A percentile compares a stretch with the other conserved stretches of the same genome.
Conservation (phyloP, 257 asterid species). For the Paraleonurus japonicus region DNA sequence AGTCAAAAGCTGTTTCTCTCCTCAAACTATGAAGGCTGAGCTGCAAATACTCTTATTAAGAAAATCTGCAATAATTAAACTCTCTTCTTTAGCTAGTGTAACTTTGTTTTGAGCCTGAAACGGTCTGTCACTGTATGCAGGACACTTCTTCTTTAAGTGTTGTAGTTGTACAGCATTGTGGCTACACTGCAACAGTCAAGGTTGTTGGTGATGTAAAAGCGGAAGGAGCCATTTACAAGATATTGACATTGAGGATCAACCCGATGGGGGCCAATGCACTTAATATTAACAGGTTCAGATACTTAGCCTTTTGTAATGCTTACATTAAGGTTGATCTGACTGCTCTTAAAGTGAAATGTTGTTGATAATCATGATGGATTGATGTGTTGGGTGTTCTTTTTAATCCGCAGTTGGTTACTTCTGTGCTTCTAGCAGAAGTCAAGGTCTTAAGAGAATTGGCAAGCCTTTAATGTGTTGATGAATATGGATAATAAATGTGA, state of each 20-base stretch:
- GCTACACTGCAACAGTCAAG: slow-evolving; percentile 79
- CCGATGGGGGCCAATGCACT: slow-evolving; percentile 95
- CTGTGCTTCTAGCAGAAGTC: not conserved
- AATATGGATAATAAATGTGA: slow-evolving; percentile 3
- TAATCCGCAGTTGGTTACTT: slow-evolving; percentile 16
- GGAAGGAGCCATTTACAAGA: slow-evolving; percentile 51
- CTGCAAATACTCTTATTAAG: not conserved
- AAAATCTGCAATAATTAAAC: slow-evolving; percentile 10
- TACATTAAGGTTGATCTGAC: slow-evolving; percentile 1
- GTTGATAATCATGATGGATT: slow-evolving; percentile 18
- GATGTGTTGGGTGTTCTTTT: not conserved
- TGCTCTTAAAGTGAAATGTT: not conserved
- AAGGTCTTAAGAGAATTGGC: not conserved
- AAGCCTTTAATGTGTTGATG: not conserved
- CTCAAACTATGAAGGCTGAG: not conserved
- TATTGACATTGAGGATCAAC: slow-evolving; percentile 70
- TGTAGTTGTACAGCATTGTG: slow-evolving; percentile 77
- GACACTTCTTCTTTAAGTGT: slow-evolving; percentile 78
- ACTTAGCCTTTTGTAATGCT: slow-evolving; percentile 21
- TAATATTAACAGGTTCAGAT: slow-evolving; percentile 75
- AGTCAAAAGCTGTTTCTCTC: not conserved
- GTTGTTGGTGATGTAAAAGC: slow-evolving; percentile 59
- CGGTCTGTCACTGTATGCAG: slow-evolving; percentile 42
- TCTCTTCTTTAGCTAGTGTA: slow-evolving; percentile 10
- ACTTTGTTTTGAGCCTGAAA: slow-evolving; percentile 29